Evolutionary conservation across 441 rosid species (phyloP), one percentile per base, ranked within the genome.

Genomic region (Euphorbia corollata): DNA sequence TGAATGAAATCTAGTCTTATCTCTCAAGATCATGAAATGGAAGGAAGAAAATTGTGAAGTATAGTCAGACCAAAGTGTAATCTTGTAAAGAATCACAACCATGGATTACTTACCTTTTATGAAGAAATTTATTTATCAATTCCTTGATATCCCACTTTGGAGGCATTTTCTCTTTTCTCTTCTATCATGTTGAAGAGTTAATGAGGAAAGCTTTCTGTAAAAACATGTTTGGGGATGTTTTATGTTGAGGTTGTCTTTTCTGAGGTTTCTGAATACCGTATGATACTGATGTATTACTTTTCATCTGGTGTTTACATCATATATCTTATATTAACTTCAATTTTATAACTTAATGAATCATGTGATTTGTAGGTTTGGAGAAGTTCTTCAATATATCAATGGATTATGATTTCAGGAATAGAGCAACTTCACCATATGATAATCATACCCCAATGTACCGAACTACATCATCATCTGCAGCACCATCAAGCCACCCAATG

Each of bases 391-490:
- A 27, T 27, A 27, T 27, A 23, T 43, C 56, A 12, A 89, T 87
- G 93, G 87, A 83, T 63, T 87, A 83, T 19, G 56, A 51, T 51
- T 51, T 51, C 80, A 81, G 89, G 76, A 87, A 65, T 77, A 73
- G 87, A 73, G 66, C 83, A 5, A 68, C 53, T 20, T 71, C 85
- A 15, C 74, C 81, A n/a, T 79, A 82, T 74, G 67, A 68, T 8
- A 45, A 86, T 0, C 83, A 77, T 58, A 22, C n/a, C 36, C 83
- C 88, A 58, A 51, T 51, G 56, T n/a, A 51, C 22, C 18, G 56
- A 18, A 51, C 23, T 19, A 51, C 8, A 2, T 51, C 56, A 51
- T 19, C 51, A 12, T 47, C 51, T 13, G 13, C 51, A 16, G 51
- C 51, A 11, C 51, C 51, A n/a, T 47, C 51, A 12, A 47, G 51